Percentiles rank a stretch among this genome's conserved stretches.
phyloP scores from a whole-genome alignment of 345 rosid genomes.

The Populus nigra region DNA sequence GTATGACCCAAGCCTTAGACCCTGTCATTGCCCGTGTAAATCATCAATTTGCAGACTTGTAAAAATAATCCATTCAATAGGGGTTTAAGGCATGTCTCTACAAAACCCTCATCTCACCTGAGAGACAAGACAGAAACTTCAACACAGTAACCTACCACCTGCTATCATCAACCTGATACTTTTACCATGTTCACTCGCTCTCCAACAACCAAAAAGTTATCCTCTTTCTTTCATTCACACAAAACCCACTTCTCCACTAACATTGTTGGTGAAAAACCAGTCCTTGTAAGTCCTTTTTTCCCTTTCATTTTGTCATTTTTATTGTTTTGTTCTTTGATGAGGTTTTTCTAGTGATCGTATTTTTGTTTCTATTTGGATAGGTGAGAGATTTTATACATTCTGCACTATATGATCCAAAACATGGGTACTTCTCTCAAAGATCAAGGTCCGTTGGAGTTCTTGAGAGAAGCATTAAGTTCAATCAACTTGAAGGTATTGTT shows the following conservation, averaged over 20 bases:
- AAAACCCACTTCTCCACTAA: constrained; percentile 56
- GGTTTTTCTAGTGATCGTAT: neutral
- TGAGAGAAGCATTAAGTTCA: constrained; percentile 74
- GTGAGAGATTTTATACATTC: constrained; percentile 83
- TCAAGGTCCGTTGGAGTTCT: constrained; percentile 81
- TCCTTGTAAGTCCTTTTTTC: constrained; percentile 54
- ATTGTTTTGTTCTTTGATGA: neutral
- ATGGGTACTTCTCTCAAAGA: constrained; percentile 87
- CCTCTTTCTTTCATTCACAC: constrained; percentile 16
- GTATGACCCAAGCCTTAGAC: too few species aligned
- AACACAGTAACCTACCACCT: neutral
- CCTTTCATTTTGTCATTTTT: neutral
- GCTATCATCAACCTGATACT: too few species aligned
- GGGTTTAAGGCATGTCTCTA: too few species aligned
- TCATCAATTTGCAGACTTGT: too few species aligned
- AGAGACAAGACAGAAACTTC: neutral
- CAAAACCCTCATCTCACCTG: neutral
- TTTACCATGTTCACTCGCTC: constrained; percentile 26
- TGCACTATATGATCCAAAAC: constrained; percentile 66
- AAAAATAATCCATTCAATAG: too few species aligned
- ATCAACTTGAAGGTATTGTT: constrained; percentile 64
- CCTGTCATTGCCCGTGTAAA: too few species aligned
- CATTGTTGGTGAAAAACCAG: constrained; percentile 61
- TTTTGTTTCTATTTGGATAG: constrained; percentile 28
- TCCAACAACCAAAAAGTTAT: constrained; percentile 16